Conservation (phyloP, 2,329 filamentous ascomycete species). For the Hansfordia pulvinata region DNA sequence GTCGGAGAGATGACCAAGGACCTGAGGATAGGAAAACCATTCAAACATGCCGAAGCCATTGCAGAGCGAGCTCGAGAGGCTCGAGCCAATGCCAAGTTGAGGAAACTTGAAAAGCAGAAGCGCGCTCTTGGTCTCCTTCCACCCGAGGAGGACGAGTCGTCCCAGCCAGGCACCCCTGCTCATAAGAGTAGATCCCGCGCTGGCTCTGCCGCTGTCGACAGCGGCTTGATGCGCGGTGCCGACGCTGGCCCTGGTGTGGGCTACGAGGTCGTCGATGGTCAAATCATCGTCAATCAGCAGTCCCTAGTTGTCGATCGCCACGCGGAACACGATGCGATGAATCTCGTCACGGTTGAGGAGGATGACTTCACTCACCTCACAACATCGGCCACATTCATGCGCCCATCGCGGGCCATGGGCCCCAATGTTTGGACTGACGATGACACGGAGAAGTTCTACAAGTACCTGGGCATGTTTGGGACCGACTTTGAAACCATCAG, state of each 20-base stretch:
- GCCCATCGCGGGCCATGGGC: slow-evolving; percentile 45
- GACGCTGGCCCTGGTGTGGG: slow-evolving; percentile 16
- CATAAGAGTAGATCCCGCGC: slow-evolving; percentile 7
- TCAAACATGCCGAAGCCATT: slow-evolving; percentile 60
- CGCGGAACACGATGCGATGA: slow-evolving; percentile 35
- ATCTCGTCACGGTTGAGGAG: slow-evolving; percentile 54
- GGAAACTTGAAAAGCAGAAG: slow-evolving; percentile 23
- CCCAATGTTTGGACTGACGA: slow-evolving; percentile 56
- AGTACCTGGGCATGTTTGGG: slow-evolving; percentile 61
- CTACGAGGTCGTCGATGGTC: slow-evolving; percentile 51
- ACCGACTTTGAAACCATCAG: slow-evolving; percentile 75
- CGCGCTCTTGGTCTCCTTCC: slow-evolving; percentile 13
- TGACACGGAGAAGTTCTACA: slow-evolving; percentile 64
- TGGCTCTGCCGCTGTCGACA: slow-evolving; percentile 7
- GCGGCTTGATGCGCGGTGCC: slow-evolving; percentile 12
- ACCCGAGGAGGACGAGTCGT: slow-evolving; percentile 6
- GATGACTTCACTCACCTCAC: slow-evolving; percentile 64
- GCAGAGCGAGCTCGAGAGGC: slow-evolving; percentile 46
- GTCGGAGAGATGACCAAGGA: slow-evolving; percentile 64
- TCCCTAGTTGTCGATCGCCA: slow-evolving; percentile 58
- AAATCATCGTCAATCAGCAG: slow-evolving; percentile 57
- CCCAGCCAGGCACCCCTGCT: slow-evolving; percentile 7
- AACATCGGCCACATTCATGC: slow-evolving; percentile 54
- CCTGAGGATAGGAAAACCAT: slow-evolving; percentile 59
- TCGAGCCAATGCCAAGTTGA: slow-evolving; percentile 19